A percentile compares a stretch with the other conserved stretches of the same genome.
phyloP scores from a whole-genome alignment of 208 protist species.

The Trypanosoma rangeli region DNA sequence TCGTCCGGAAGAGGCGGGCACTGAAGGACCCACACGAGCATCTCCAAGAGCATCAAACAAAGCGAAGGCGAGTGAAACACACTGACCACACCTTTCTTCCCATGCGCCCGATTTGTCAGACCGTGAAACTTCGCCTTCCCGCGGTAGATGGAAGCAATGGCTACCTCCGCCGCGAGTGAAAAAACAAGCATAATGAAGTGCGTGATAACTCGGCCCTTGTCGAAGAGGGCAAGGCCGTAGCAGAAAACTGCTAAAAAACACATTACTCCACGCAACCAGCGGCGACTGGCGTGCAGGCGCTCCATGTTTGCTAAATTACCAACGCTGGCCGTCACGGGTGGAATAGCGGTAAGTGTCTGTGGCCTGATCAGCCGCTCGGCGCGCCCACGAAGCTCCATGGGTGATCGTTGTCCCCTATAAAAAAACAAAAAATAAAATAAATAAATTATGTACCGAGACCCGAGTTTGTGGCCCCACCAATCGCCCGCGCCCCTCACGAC shows the following conservation, averaged over 20 bases:
- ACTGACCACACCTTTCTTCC: slow-evolving; percentile 23
- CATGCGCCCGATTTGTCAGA: slow-evolving; percentile 35
- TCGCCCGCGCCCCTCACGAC: too few relatives aligned
- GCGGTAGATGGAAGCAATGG: slow-evolving; percentile 50
- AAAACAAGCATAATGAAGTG: slow-evolving; percentile 53
- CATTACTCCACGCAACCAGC: slow-evolving; percentile 57
- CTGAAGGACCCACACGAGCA: slow-evolving; percentile 72
- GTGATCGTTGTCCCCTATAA: background rate
- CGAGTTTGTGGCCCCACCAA: too few relatives aligned
- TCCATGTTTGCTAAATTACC: slow-evolving; percentile 45
- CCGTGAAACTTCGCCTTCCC: slow-evolving; percentile 60
- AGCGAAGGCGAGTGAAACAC: slow-evolving; percentile 57
- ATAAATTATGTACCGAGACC: too few relatives aligned
- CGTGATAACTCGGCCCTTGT: slow-evolving; percentile 35
- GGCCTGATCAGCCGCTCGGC: slow-evolving; percentile 41
- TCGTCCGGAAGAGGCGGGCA: slow-evolving; percentile 40
- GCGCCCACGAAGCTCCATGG: slow-evolving; percentile 56
- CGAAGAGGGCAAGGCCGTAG: slow-evolving; percentile 49
- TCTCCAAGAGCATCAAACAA: slow-evolving; percentile 44
- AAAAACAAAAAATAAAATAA: too few relatives aligned
- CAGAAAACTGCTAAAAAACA: slow-evolving; percentile 51
- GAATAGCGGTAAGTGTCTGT: slow-evolving; percentile 40
- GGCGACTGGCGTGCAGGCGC: slow-evolving; percentile 33
- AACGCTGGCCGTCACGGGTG: slow-evolving; percentile 25
- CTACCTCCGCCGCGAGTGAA: slow-evolving; percentile 49